Percentiles rank a stretch among this genome's conserved stretches.
Conservation (phyloP, 495 filamentous ascomycete genomes). For the Lasiosphaeris hirsuta region DNA sequence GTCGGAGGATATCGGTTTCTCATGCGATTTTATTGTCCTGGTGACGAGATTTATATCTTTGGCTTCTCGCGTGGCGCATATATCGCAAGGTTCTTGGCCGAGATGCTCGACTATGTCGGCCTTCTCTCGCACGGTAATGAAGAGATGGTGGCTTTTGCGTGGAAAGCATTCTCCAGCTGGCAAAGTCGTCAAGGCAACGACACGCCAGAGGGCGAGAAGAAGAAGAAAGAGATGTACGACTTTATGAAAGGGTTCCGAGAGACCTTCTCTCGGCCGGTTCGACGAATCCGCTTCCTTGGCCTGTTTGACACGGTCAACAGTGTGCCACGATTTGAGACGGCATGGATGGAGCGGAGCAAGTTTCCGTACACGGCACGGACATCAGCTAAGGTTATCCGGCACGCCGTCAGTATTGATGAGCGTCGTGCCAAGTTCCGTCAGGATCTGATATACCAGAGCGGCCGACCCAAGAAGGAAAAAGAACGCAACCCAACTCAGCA, state of each 20-base stretch:
- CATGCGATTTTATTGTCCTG: constrained; percentile 79
- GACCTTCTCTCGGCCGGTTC: constrained; percentile 76
- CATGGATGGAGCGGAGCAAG: constrained; percentile 80
- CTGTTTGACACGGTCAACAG: constrained; percentile 79
- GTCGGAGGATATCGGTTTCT: constrained; percentile 84
- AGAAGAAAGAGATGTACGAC: constrained; percentile 60
- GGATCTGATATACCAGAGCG: constrained; percentile 65
- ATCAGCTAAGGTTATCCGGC: constrained; percentile 63
- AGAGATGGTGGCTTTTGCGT: constrained; percentile 79
- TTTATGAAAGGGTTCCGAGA: constrained; percentile 84
- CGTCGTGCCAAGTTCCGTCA: constrained; percentile 66
- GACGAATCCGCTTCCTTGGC: constrained; percentile 66
- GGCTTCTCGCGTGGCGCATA: constrained; percentile 87
- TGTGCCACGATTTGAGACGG: constrained; percentile 76
- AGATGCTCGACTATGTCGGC: constrained; percentile 84
- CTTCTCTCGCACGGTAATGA: constrained; percentile 81
- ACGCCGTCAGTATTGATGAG: constrained; percentile 78
- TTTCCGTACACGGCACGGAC: constrained; percentile 81
- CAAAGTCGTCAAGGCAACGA: constrained; percentile 61
- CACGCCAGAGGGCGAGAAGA: constrained; percentile 54
- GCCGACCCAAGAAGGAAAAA: constrained; percentile 32
- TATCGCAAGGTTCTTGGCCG: constrained; percentile 78
- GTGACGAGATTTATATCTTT: constrained; percentile 79
- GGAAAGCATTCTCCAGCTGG: constrained; percentile 87
- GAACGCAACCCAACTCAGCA: constrained; percentile 34